Conservation (phyloP, 495 filamentous ascomycete species). For the Penicillium bialowiezense region DNA sequence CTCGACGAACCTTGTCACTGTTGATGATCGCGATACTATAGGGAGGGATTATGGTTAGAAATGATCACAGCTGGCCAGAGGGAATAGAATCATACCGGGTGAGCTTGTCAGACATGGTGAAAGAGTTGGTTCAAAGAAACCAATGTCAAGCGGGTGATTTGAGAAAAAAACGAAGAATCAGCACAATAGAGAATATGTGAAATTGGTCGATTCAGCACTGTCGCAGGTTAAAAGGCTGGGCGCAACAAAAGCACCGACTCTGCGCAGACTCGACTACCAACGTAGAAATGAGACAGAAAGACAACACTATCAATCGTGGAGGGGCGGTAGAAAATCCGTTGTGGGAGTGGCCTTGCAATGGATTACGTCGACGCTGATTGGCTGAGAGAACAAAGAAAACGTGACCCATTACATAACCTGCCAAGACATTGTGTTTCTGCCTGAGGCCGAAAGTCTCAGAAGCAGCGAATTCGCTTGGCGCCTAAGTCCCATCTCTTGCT, state of each 20-base stretch:
- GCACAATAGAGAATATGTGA: conserved; percentile 7
- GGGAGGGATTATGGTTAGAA: conserved; percentile 16
- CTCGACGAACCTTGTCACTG: conserved; percentile 78
- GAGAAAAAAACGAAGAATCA: conserved; percentile 12
- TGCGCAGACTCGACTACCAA: conserved; percentile 19
- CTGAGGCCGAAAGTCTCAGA: conserved; percentile 21
- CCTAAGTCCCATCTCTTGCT: conserved; percentile 34
- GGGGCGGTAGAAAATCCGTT: conserved; percentile 17
- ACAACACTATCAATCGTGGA: conserved; percentile 18
- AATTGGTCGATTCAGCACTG: conserved; percentile 16
- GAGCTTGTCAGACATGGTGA: conserved; percentile 78
- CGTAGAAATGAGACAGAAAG: conserved; percentile 6
- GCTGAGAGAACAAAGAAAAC: not conserved
- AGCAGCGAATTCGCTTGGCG: conserved; percentile 20
- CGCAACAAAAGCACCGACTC: conserved; percentile 21
- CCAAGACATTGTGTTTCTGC: conserved; percentile 4
- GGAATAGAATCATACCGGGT: conserved; percentile 58
- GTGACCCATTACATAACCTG: not conserved
- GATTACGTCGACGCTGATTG: not conserved
- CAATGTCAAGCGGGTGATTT: conserved; percentile 10
- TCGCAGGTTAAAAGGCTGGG: conserved; percentile 11
- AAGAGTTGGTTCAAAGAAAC: conserved; percentile 24
- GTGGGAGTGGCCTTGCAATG: not conserved
- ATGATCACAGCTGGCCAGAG: not conserved
- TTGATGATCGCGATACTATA: conserved; percentile 95